Conservation (phyloP, 2,329 filamentous ascomycete genomes). For the Neonectria coccinea region DNA sequence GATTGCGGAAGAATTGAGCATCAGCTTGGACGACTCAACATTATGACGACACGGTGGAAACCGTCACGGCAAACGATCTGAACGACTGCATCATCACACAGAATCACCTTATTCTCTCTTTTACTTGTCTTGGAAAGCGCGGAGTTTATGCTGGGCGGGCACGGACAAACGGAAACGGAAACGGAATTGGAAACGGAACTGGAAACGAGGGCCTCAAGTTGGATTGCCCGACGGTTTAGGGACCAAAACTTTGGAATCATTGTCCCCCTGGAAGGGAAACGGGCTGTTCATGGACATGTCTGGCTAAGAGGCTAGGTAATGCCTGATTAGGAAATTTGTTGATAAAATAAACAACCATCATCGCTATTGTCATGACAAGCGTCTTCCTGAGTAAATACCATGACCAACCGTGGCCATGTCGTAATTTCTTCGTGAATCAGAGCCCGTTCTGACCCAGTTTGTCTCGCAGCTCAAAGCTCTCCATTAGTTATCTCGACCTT, state of each 20-base stretch:
- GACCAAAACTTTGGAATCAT: constrained; percentile 28
- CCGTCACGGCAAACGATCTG: constrained; percentile 28
- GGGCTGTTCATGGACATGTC: constrained; percentile 25
- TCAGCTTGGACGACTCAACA: constrained; percentile 13
- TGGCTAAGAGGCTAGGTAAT: constrained; percentile 27
- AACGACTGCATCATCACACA: constrained; percentile 35
- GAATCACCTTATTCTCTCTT: constrained; percentile 14
- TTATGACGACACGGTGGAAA: constrained; percentile 35
- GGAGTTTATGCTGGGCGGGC: constrained; percentile 35
- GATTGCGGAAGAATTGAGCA: constrained; percentile 41
- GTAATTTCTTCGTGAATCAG: not conserved
- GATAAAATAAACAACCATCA: constrained; percentile 38
- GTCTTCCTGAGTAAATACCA: constrained; percentile 19
- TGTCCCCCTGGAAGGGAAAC: constrained; percentile 43
- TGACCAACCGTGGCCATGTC: not conserved
- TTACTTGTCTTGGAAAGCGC: constrained; percentile 36
- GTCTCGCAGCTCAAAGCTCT: not conserved
- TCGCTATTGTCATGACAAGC: constrained; percentile 36
- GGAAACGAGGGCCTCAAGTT: constrained; percentile 2
- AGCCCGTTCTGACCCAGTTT: not conserved
- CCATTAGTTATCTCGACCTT: not conserved
- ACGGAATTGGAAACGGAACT: not conserved
- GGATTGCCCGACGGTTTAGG: constrained; percentile 16
- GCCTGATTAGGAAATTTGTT: constrained; percentile 36
- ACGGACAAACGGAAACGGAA: constrained; percentile 3